A percentile compares a stretch with the other conserved stretches of the same genome.
Conservation (phyloP, 352 stramenopile species). For the Globisporangium carolinianum region DNA sequence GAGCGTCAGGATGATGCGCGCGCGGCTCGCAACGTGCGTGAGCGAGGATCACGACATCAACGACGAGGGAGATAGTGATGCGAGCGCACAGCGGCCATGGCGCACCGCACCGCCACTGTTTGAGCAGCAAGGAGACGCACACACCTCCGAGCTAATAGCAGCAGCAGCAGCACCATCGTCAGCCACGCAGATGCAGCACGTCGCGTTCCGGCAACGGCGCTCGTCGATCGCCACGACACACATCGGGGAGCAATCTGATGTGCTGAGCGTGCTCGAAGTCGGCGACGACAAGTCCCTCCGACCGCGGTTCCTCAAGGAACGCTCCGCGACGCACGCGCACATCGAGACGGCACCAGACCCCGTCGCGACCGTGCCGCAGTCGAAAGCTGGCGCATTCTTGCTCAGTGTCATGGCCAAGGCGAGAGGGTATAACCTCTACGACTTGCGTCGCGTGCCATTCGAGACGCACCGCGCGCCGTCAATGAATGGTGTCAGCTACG, state of each 20-base stretch:
- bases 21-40: slow-evolving; percentile 15
- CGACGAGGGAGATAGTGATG: slow-evolving; percentile 11
- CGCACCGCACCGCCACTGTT: background rate
- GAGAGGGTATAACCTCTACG: slow-evolving; percentile 10
- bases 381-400: slow-evolving; percentile 53
- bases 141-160: background rate
- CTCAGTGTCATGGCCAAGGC: slow-evolving; percentile 37
- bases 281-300: slow-evolving; percentile 31
- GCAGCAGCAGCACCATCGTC: background rate
- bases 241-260: slow-evolving; percentile 6
- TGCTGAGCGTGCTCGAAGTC: slow-evolving; percentile 8
- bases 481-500: slow-evolving; percentile 25
- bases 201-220: slow-evolving; percentile 4
- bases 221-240: slow-evolving; percentile 4
- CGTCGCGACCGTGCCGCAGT: slow-evolving; percentile 26
- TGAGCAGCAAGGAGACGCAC: background rate
- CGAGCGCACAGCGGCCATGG: background rate
- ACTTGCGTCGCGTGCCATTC: slow-evolving; percentile 15
- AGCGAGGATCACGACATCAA: background rate
- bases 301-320: slow-evolving; percentile 46
- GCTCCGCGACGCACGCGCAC: slow-evolving; percentile 37
- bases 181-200: background rate
- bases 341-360: slow-evolving; percentile 6
- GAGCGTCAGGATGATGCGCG: background rate
- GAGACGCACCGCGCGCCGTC: slow-evolving; percentile 15